Evolutionary conservation across 371 early-diverging fungal species (phyloP), one percentile per base, ranked within the genome.

Genomic region (Dichotomocladium elegans): DNA sequence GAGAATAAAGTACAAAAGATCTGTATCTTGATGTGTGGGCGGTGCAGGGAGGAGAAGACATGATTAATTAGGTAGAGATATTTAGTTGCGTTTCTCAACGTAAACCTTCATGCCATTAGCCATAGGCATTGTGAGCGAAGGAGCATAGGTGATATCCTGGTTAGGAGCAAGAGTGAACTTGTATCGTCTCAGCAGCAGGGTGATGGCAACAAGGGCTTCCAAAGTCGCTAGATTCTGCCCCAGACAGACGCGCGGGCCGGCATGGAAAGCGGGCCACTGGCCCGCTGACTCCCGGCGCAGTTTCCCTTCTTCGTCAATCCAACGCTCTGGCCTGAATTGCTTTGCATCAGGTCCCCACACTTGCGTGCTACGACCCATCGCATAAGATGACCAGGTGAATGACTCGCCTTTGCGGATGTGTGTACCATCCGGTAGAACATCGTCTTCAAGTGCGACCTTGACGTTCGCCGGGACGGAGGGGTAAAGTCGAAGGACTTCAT

Each of bases 401-500:
- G 58, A 61, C 22, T 80, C 76, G 2, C 84, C 85, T 43, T 77
- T 77, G 34, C 70, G 66, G 2, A 90, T 65, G 5, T 55, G 56
- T 22, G 79, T 79, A 6, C 89, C 88, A 47, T 87, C 85, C 3
- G 91, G 91, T 47, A 83, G 70, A 5, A 83, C 52, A 58, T 85
- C 85, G 56, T 87, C 88, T 21, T 80, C 56, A 12, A 86, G 57
- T 10, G 86, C 87, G 29, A 66, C 54, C 66, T 88, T 88, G 28
- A 72, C 60, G 26, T 87, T 82, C 15, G 48, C 55, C 26, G 92
- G 91, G 0, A 92, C 90, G 10, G 82, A 79, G 0, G 91, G 89
- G 58, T 86, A 79, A 10, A 87, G 61, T n/a, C 90, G 77, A 9
- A 91, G 63, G 0, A 80, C 68, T 63, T 92, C 92, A 51, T 71